Conservation (phyloP, 2,329 filamentous ascomycete genomes). For the Colletotrichum cuscutae region DNA sequence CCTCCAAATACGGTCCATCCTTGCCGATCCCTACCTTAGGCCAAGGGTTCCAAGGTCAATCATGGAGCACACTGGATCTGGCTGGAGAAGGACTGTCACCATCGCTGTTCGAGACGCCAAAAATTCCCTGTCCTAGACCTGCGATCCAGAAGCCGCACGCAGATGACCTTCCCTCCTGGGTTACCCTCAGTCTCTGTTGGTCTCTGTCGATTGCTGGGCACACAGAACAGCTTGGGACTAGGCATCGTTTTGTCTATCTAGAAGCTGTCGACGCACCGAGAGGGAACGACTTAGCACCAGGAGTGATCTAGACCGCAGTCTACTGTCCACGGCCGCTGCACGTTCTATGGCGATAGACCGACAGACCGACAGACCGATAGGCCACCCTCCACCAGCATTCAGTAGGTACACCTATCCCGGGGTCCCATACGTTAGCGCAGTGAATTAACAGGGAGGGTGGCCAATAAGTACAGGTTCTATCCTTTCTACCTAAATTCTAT, state of each 20-base stretch:
- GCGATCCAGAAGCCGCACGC: neutral
- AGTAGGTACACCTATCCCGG: neutral
- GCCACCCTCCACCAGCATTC: slow-evolving; percentile 26
- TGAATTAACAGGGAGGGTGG: no score
- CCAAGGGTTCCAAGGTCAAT: slow-evolving; percentile 10
- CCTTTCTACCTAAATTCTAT: no score
- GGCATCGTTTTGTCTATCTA: neutral
- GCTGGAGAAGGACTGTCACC: neutral
- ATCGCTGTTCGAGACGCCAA: neutral
- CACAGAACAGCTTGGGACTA: no score
- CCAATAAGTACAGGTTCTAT: no score
- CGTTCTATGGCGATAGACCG: slow-evolving; percentile 17
- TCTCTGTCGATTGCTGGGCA: neutral
- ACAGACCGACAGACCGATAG: slow-evolving; percentile 25
- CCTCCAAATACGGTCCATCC: slow-evolving; percentile 5
- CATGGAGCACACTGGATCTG: slow-evolving; percentile 5
- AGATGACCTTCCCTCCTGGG: neutral
- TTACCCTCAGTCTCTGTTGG: neutral
- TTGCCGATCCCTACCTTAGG: slow-evolving; percentile 10
- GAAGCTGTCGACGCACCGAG: neutral
- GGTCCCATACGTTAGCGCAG: no score
- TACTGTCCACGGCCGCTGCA: slow-evolving; percentile 11
- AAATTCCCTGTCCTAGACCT: neutral
- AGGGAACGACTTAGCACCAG: neutral
- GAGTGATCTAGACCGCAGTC: slow-evolving; percentile 13